Base-by-base conservation (phyloP, 768 basidiomycete species). In the Boletus pseudopeckii region DNA sequence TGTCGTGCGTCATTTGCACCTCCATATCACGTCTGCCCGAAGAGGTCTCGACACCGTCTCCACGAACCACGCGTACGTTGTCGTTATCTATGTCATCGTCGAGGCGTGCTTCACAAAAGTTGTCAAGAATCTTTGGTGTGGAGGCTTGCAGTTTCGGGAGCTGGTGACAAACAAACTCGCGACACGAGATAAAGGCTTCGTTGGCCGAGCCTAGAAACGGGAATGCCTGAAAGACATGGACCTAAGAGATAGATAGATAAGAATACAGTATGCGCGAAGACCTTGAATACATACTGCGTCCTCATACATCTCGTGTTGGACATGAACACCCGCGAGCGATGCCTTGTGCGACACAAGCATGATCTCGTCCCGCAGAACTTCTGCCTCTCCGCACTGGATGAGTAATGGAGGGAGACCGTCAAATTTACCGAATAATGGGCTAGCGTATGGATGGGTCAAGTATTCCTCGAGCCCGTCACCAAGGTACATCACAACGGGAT, bases 401-500 rank as follows among this genome's bases (percentile, higher is more conserved):
- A 98, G 78, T 64, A 98, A 67, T 0, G 96, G 96, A 10, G 96
- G 96, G 17, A 99, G 74, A 8, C 88, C 89, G 10, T 76, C 74
- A 56, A 95, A 87, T 66, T 93, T 83, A 18, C 97, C 96, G 61
- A 99, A 99, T 15, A 99, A 75, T 1, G 92, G 96, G 54, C 91
- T 94, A 10, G 89, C 96, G 62, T 99, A 99, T 10, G 96, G 96
- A 69, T 99, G 94, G 0, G 94, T 98, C 43, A 98, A 75, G 67
- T 92, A 96, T 54, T 85, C 76, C 62, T 88, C 82, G 59, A 88
- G 80, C 37, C 81, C 74, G 58, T 85, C 87, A 15, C 95, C 96
- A 13, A 98, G 84, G 65, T 98, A 97, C 63, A 95, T 86, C n/a
- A 84, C 82, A 48, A 99, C 87, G 1, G 96, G 96, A 66, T 98